A percentile compares a stretch with the other conserved stretches of the same genome.
Evolutionary conservation across 139 green algal genomes (phyloP).

Genomic region (Chlamydomonas sphaeroides): DNA sequence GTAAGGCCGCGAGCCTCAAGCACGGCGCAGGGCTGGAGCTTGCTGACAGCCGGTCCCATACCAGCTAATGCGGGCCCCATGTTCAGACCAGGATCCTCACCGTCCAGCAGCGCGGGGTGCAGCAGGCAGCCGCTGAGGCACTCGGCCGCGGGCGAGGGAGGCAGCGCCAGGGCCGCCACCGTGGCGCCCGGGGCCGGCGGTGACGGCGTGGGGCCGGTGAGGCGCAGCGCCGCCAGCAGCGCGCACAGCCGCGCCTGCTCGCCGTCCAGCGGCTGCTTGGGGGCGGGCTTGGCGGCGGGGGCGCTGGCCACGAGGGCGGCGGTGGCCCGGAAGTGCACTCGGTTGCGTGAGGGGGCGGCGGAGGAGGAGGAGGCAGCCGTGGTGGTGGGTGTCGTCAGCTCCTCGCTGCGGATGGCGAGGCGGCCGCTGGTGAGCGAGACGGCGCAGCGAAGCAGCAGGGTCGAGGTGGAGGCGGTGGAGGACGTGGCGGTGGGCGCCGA

Average conservation of each 20-base stretch:
- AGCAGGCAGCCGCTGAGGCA: slow-evolving; percentile 39
- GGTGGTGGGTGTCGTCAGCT: too few relatives aligned
- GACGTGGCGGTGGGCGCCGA: background rate
- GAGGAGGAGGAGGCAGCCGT: background rate
- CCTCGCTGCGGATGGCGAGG: slow-evolving; percentile 15
- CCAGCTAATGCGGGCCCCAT: too few relatives aligned
- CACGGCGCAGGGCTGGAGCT: too few relatives aligned
- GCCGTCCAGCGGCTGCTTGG: background rate
- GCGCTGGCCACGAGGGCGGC: background rate
- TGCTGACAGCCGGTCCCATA: too few relatives aligned
- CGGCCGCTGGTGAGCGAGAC: slow-evolving; percentile 12
- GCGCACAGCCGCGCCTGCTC: background rate
- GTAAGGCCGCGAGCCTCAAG: too few relatives aligned
- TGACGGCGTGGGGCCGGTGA: background rate
- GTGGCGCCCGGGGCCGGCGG: background rate
- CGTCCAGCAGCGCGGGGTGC: slow-evolving; percentile 67
- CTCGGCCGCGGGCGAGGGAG: too few relatives aligned
- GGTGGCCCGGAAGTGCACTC: slow-evolving; percentile 10
- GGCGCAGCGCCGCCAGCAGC: background rate
- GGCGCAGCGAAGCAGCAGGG: slow-evolving; percentile 1
- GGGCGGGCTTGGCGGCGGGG: background rate
- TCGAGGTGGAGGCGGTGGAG: too few relatives aligned
- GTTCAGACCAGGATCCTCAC: slow-evolving; percentile 59
- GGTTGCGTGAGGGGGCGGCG: too few relatives aligned
- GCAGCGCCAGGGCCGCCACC: background rate